Evolutionary conservation across 2,329 filamentous ascomycete genomes (phyloP), one percentile per base, ranked within the genome.

Genomic region (Cladophialophora carrionii): DNA sequence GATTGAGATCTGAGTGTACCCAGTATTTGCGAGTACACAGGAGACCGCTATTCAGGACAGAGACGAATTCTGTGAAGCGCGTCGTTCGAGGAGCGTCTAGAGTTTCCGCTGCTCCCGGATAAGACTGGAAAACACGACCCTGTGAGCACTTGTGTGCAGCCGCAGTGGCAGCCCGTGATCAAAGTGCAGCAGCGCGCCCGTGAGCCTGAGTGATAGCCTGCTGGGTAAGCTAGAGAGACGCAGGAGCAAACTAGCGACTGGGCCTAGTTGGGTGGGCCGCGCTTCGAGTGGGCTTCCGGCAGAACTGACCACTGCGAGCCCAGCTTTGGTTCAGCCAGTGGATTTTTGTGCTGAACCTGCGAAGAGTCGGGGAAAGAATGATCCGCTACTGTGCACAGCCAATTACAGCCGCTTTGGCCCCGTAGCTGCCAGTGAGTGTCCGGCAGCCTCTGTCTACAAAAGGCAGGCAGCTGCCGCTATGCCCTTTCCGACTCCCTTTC

Each of bases 401-500:
- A 64, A 67, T 64, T 26, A 65, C 12, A 31, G 53, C 4, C 20
- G 26, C 20, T 26, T 4, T 24, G n/a, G n/a, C 43, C 17, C 57
- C 48, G 62, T 48, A 48, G 57, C 58, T 63, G 61, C 62, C 59
- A 63, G 57, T 51, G 29, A 17, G 53, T 57, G 53, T 61, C 61
- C 52, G 22, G 55, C 57, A 48, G 57, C 61, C 56, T 69, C 58
- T 65, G 62, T 69, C 67, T 69, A 67, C 64, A 67, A 67, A 69
- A 69, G 67, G 67, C 64, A 69, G 64, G 67, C 64, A 67, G 62
- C 58, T 64, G 67, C 67, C 67, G 64, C 67, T 69, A 69, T 69
- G 64, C 67, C 67, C 67, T 69, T 69, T 69, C 67, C 64, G 67
- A 69, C 55, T 69, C 67, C 64, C 63, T 69, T 69, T 69, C 67